Percentiles rank a stretch among this genome's conserved stretches.
Conservation (phyloP, 352 stramenopile species). For the Globisporangium spinosum region DNA sequence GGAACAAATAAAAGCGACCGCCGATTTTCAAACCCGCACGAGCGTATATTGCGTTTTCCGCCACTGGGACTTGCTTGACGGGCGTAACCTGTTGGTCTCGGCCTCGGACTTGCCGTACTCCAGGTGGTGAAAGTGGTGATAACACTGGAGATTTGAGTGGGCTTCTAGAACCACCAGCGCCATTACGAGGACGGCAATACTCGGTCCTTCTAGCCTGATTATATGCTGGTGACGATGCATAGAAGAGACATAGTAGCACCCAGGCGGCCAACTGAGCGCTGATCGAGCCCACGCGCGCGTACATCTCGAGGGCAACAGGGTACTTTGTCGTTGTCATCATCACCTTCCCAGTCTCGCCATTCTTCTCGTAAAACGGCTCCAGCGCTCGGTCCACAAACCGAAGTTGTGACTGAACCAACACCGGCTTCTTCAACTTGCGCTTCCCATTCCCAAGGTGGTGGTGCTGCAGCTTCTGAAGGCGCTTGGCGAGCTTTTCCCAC, state of each 20-base stretch:
- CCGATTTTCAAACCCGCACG: constrained; percentile 32
- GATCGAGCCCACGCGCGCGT: constrained; percentile 42
- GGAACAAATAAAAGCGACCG: constrained; percentile 31
- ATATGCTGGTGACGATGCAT: background rate
- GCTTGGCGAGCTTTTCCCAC: constrained; percentile 38
- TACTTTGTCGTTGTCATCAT: background rate
- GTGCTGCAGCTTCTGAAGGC: constrained; percentile 29
- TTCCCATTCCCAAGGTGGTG: constrained; percentile 11
- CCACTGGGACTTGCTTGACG: background rate
- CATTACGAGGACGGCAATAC: background rate
- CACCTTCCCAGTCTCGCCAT: no score
- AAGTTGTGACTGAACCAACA: constrained; percentile 31
- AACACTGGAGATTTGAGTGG: background rate
- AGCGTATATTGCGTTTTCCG: background rate
- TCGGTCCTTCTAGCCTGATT: background rate
- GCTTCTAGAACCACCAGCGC: background rate
- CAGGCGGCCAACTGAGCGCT: constrained; percentile 44
- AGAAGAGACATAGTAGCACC: constrained; percentile 36
- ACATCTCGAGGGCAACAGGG: constrained; percentile 2
- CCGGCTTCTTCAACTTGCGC: constrained; percentile 2
- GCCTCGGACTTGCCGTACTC: background rate
- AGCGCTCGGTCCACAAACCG: constrained; percentile 36
- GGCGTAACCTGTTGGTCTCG: background rate
- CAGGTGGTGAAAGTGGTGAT: background rate
- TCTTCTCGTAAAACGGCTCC: constrained; percentile 15